Conservation (phyloP, 106 monocot species). For the Dendrobium nobile region DNA sequence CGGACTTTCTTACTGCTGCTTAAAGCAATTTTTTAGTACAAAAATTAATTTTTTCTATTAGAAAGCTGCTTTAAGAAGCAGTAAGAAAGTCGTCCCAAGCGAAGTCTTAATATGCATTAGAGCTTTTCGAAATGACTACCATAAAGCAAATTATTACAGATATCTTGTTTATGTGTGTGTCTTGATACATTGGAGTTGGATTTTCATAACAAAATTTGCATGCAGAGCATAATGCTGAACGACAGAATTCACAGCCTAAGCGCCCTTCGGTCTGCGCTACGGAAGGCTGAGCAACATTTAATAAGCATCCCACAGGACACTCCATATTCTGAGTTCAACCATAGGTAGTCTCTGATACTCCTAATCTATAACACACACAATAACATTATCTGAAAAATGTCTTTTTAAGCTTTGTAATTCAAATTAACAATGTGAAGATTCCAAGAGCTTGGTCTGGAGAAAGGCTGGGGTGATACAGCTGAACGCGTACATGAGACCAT, state of each 20-base stretch:
- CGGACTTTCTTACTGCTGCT: no score
- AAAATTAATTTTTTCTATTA: no score
- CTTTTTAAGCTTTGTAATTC: no score
- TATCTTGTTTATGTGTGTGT: no score
- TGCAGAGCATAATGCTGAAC: conserved; percentile 17
- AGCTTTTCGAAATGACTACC: no score
- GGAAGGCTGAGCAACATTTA: conserved; percentile 13
- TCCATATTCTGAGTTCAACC: conserved; percentile 12
- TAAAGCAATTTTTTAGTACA: no score
- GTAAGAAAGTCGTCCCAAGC: no score
- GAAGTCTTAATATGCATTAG: no score
- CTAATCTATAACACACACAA: not conserved
- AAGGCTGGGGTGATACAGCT: conserved; percentile 48
- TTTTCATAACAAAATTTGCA: not conserved
- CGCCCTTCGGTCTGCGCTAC: conserved; percentile 3
- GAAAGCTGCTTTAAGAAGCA: no score
- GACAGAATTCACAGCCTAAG: conserved; percentile 13
- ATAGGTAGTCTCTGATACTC: not conserved
- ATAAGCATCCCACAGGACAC: conserved; percentile 12
- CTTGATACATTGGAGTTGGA: not conserved
- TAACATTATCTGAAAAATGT: not conserved
- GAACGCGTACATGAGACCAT: conserved; percentile 32
- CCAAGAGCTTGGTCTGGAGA: conserved; percentile 54
- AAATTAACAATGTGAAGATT: conserved; percentile 18
- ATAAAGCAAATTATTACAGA: no score